Conservation (phyloP, 805 yeast species). For the Grigorovia jiainica region DNA sequence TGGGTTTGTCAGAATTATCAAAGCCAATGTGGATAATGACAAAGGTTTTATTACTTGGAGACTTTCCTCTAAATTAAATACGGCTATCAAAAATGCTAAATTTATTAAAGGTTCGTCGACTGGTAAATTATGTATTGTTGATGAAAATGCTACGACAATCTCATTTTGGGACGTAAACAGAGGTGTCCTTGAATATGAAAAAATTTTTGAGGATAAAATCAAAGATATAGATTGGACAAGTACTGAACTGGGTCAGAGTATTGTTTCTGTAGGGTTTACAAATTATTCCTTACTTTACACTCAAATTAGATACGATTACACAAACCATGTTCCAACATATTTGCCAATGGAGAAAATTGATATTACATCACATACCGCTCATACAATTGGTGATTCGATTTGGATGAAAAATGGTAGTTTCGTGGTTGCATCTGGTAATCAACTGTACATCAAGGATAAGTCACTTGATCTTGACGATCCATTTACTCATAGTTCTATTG, state of each 20-base stretch:
- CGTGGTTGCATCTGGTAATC: conserved; percentile 84
- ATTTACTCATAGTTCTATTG: conserved; percentile 44
- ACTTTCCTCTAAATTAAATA: conserved; percentile 39
- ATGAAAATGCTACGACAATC: conserved; percentile 39
- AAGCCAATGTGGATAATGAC: conserved; percentile 27
- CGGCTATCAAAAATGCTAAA: conserved; percentile 45
- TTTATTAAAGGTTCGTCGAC: conserved; percentile 66
- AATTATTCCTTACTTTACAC: conserved; percentile 58
- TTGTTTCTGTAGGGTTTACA: conserved; percentile 72
- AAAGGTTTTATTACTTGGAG: conserved; percentile 40
- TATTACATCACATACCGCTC: conserved; percentile 62
- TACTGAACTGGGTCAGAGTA: conserved; percentile 52
- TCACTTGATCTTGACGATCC: conserved; percentile 46
- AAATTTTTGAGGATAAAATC: conserved; percentile 34
- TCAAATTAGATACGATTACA: conserved; percentile 81
- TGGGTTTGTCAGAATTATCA: conserved; percentile 44
- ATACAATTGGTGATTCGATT: conserved; percentile 76
- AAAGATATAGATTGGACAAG: conserved; percentile 85
- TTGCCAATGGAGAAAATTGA: conserved; percentile 66
- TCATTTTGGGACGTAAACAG: conserved; percentile 74
- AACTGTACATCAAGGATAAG: conserved; percentile 73
- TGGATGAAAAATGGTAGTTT: conserved; percentile 77
- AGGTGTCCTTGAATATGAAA: conserved; percentile 56
- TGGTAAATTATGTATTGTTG: conserved; percentile 68
- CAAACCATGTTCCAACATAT: conserved; percentile 70